These are phyloP conservation scores for Angomonas ambiguus DNA, from an alignment of 208 protist species.

Conservation along the genomic window DNA sequence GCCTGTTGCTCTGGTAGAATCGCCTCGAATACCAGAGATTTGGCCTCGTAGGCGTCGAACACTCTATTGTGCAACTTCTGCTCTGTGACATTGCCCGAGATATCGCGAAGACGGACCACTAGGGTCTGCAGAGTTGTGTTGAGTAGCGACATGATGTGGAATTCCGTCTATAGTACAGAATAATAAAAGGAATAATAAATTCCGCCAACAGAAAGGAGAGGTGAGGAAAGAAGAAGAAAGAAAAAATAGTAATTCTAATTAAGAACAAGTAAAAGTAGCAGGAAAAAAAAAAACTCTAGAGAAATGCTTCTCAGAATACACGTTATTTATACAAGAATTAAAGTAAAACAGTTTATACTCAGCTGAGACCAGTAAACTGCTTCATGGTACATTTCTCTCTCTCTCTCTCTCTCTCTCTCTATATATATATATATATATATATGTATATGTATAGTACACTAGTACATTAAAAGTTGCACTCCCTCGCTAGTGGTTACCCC, in stretches of 20 bases:
- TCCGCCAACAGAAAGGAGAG: background rate
- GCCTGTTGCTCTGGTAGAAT: conserved; percentile 70
- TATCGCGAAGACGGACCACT: conserved; percentile 75
- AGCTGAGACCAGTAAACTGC: too few relatives aligned
- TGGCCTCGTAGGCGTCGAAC: conserved; percentile 89
- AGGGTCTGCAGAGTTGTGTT: conserved; percentile 84
- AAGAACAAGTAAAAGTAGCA: conserved; percentile 2
- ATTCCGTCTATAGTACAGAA: background rate
- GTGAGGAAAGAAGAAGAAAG: background rate
- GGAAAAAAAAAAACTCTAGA: too few relatives aligned
- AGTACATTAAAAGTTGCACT: conserved; percentile 55
- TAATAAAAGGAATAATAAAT: background rate
- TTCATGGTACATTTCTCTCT: too few relatives aligned
- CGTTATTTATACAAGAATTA: too few relatives aligned
- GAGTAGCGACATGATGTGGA: conserved; percentile 74
- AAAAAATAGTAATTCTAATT: background rate
- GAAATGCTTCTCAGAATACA: too few relatives aligned
- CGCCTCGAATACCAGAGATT: conserved; percentile 83
- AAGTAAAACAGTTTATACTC: too few relatives aligned
- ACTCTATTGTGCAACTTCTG: conserved; percentile 89
- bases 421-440: conserved; percentile 6
- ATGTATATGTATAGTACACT: conserved; percentile 7
- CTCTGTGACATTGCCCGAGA: conserved; percentile 80
- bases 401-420: too few relatives aligned
- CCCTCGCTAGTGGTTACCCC: conserved; percentile 67